These are phyloP conservation scores for Phoma herbarum DNA, from an alignment of 2,329 filamentous ascomycete species.

Conservation along the genomic window DNA sequence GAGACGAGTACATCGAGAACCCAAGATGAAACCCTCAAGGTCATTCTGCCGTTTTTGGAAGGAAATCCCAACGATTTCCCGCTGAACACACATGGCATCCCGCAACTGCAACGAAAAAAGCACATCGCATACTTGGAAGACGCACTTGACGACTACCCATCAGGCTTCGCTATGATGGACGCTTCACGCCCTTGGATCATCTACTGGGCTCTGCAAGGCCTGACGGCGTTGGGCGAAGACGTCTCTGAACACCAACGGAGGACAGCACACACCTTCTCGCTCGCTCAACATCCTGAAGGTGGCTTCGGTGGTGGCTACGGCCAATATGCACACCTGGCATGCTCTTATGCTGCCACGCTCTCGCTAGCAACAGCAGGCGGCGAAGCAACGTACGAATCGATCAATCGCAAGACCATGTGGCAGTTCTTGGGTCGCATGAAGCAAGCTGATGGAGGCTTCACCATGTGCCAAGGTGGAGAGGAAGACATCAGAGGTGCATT, in stretches of 20 bases:
- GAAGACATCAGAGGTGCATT: constrained; percentile 94
- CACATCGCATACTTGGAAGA: constrained; percentile 70
- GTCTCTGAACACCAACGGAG: constrained; percentile 69
- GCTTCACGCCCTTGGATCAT: constrained; percentile 92
- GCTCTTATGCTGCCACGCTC: constrained; percentile 85
- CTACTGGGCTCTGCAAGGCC: constrained; percentile 86
- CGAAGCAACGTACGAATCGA: constrained; percentile 73
- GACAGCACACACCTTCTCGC: constrained; percentile 75
- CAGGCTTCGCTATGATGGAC: constrained; percentile 77
- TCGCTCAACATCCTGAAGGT: constrained; percentile 82
- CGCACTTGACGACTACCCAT: constrained; percentile 68
- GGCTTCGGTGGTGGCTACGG: constrained; percentile 96
- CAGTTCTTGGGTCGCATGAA: constrained; percentile 88
- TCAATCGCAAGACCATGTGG: constrained; percentile 89
- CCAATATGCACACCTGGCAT: constrained; percentile 86
- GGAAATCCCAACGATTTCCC: constrained; percentile 60
- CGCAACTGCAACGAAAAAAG: constrained; percentile 71
- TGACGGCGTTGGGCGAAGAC: constrained; percentile 81
- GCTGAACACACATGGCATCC: constrained; percentile 77
- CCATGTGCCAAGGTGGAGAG: constrained; percentile 85
- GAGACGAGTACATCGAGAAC: constrained; percentile 71
- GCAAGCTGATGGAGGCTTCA: constrained; percentile 87
- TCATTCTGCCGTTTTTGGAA: constrained; percentile 73
- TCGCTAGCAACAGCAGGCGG: constrained; percentile 81
- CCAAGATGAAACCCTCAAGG: constrained; percentile 74